Conservation (phyloP, 1,139 yeast species). For the Blastobotrys capitulatus region DNA sequence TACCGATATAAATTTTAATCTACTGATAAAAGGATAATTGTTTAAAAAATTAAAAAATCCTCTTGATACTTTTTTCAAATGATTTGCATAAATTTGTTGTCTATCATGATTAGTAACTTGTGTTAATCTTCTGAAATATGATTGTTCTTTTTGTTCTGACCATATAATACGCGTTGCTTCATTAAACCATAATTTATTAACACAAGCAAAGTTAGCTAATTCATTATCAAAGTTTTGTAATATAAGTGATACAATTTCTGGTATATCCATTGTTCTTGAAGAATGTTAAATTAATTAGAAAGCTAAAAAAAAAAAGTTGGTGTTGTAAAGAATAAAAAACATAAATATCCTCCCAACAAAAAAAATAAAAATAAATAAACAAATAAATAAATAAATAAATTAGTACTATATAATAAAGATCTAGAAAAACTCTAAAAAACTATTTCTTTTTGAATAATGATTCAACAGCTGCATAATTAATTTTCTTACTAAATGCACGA, state of each 20-base stretch:
- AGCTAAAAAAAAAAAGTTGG: no score
- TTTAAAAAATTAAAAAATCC: background rate
- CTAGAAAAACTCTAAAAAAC: background rate
- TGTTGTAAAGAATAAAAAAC: background rate
- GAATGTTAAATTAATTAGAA: no score
- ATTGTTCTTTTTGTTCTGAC: background rate
- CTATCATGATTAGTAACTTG: background rate
- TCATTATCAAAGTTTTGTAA: background rate
- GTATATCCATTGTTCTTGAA: constrained; percentile 3
- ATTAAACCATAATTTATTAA: background rate
- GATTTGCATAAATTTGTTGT: background rate
- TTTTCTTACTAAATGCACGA: constrained; percentile 75
- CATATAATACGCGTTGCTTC: background rate
- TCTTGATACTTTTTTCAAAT: background rate
- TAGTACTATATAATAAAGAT: background rate
- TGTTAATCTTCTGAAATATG: background rate
- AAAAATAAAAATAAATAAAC: background rate
- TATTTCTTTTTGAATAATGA: constrained; percentile 43
- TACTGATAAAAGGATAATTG: background rate
- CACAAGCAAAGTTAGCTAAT: background rate
- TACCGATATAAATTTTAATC: background rate
- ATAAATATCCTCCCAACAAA: background rate
- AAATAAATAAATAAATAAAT: background rate
- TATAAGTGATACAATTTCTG: background rate
- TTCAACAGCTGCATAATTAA: constrained; percentile 75